Evolutionary conservation across 2,329 filamentous ascomycete genomes (phyloP).

Genomic region (Xylariaceae sp.): DNA sequence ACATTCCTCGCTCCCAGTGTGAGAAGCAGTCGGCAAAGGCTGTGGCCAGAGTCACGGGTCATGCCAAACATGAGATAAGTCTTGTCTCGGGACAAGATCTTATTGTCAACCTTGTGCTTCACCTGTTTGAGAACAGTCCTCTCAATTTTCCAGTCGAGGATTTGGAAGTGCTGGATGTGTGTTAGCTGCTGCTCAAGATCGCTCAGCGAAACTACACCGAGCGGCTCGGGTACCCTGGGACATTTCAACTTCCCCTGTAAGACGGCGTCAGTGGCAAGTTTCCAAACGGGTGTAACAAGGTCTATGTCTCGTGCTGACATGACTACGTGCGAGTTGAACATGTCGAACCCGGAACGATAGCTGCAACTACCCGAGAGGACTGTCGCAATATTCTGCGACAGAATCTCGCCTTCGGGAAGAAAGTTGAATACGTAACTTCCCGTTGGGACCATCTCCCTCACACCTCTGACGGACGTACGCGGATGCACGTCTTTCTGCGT

Average conservation of each 20-base stretch:
- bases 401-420: constrained; percentile 22
- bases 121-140: constrained; percentile 26
- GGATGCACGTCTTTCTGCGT: constrained; percentile 27
- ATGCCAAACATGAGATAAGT: constrained; percentile 40
- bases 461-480: constrained; percentile 23
- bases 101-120: constrained; percentile 22
- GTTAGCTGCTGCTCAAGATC: constrained; percentile 23
- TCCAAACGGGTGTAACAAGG: neutral
- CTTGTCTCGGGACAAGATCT: constrained; percentile 31
- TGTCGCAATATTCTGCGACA: constrained; percentile 27
- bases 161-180: constrained; percentile 24
- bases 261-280: constrained; percentile 15
- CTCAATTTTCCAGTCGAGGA: constrained; percentile 39
- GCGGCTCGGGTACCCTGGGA: neutral
- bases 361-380: constrained; percentile 27
- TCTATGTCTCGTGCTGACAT: constrained; percentile 9
- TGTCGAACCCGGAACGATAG: constrained; percentile 22
- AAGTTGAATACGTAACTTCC: constrained; percentile 33
- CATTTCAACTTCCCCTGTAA: neutral
- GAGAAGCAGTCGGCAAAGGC: constrained; percentile 37
- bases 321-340: constrained; percentile 10
- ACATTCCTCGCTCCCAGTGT: constrained; percentile 37
- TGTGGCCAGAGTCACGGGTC: constrained; percentile 42
- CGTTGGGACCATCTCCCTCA: constrained; percentile 28
- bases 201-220: constrained; percentile 22